phyloP scores from a whole-genome alignment of 345 rosid genomes.

The Rhizophora apiculata region DNA sequence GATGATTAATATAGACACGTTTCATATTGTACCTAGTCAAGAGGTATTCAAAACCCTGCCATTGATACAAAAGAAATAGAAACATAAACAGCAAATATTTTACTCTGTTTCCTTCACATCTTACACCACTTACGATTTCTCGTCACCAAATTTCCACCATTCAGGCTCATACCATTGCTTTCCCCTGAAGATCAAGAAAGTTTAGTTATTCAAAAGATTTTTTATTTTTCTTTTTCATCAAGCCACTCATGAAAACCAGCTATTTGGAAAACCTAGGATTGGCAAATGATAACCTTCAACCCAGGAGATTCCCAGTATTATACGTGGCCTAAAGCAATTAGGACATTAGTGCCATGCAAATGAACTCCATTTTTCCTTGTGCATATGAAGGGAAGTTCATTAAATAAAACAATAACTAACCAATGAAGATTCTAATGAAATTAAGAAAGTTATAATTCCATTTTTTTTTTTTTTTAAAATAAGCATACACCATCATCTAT shows the following conservation, averaged over 20 bases:
- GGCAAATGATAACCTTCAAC: not conserved
- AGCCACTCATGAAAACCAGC: not conserved
- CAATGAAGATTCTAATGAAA: not conserved
- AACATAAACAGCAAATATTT: not conserved
- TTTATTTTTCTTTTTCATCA: not conserved
- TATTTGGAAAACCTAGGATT: not conserved
- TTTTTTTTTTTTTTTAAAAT: not conserved
- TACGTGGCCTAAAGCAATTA: too few species aligned
- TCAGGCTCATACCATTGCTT: slow-evolving; percentile 92
- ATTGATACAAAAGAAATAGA: not conserved
- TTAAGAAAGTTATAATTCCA: not conserved
- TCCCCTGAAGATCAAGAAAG: slow-evolving; percentile 56
- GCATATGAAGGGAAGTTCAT: not conserved
- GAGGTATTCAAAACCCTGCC: slow-evolving; percentile 8
- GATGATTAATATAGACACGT: slow-evolving; percentile 8
- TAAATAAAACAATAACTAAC: not conserved
- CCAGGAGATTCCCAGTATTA: not conserved
- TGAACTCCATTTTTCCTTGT: not conserved
- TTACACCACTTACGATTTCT: slow-evolving; percentile 75
- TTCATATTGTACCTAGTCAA: not conserved
- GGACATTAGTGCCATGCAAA: not conserved
- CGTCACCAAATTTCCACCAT: slow-evolving; percentile 97
- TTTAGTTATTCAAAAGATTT: not conserved
- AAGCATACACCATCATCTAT: not conserved
- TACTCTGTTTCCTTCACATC: slow-evolving; percentile 7